A percentile compares a stretch with the other conserved stretches of the same genome.
These are phyloP conservation scores for Fusarium coffeatum DNA, from an alignment of 2,329 filamentous ascomycete genomes.

Conservation along the genomic window DNA sequence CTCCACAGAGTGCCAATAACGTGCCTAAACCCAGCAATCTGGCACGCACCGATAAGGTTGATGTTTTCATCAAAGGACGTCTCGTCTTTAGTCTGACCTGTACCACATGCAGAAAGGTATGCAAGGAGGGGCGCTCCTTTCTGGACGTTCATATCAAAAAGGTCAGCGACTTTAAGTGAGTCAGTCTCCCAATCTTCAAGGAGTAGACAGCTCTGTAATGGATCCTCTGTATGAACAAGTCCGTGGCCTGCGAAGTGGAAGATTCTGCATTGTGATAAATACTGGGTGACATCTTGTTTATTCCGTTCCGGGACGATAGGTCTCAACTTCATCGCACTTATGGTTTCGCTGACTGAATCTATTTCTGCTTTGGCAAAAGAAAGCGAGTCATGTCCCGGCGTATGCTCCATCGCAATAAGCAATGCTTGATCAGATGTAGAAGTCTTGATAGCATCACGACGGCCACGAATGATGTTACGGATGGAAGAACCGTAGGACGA, in stretches of 20 bases:
- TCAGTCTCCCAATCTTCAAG: not conserved
- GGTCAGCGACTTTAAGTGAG: not conserved
- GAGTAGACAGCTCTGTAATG: not conserved
- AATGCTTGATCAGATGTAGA: not conserved
- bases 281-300: not conserved
- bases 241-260: slow-evolving; percentile 15
- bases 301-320: not conserved
- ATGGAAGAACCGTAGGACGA: not conserved
- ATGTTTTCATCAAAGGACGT: not conserved
- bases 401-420: not conserved
- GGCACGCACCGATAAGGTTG: not conserved
- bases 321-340: not conserved
- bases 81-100: not conserved
- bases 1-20: not conserved
- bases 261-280: not conserved
- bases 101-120: slow-evolving; percentile 9
- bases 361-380: not conserved
- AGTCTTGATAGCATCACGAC: not conserved
- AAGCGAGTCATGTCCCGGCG: not conserved
- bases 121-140: not conserved
- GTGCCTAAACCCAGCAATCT: not conserved
- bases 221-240: not conserved
- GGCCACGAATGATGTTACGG: not conserved
- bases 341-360: rapidly evolving
- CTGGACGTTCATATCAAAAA: not conserved